Conservation (phyloP, 768 basidiomycete species). For the Rhodotorula kratochvilovae region DNA sequence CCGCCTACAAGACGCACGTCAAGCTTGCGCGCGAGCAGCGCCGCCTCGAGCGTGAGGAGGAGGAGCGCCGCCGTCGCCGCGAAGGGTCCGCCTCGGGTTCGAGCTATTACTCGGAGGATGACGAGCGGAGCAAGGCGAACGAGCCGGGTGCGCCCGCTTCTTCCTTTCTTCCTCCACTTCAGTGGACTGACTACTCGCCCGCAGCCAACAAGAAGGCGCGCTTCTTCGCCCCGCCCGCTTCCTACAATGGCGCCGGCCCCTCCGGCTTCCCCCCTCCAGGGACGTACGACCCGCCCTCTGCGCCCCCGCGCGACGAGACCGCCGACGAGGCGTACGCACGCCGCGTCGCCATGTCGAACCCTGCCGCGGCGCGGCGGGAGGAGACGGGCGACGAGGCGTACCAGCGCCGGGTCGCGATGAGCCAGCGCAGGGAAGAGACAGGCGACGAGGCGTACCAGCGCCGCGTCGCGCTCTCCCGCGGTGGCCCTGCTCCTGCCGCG, state of each 20-base stretch:
- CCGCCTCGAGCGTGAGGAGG: conserved; percentile 29
- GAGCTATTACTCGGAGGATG: conserved; percentile 36
- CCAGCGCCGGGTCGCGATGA: conserved; percentile 10
- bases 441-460: conserved; percentile 23
- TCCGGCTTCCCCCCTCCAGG: neutral
- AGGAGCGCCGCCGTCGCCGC: conserved; percentile 16
- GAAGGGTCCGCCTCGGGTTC: conserved; percentile 10
- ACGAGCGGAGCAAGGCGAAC: conserved; percentile 13
- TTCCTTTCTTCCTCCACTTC: no score
- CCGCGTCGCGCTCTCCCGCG: conserved; percentile 11
- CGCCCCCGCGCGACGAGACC: conserved; percentile 21
- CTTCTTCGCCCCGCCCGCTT: conserved; percentile 34
- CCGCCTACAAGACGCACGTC: conserved; percentile 36
- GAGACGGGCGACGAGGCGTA: conserved; percentile 39
- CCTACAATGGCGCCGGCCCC: conserved; percentile 18
- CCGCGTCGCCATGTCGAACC: conserved; percentile 20
- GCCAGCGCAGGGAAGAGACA: neutral
- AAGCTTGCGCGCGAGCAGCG: conserved; percentile 16
- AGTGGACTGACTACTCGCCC: neutral
- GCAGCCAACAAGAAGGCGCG: conserved; percentile 32
- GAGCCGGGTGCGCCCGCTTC: neutral
- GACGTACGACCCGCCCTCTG: conserved; percentile 6
- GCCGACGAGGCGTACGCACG: conserved; percentile 38
- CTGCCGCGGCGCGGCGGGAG: neutral
- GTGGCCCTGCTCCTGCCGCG: conserved; percentile 1